Evolutionary conservation across 2,329 filamentous ascomycete species (phyloP).

Genomic region (Botrytis fabae): DNA sequence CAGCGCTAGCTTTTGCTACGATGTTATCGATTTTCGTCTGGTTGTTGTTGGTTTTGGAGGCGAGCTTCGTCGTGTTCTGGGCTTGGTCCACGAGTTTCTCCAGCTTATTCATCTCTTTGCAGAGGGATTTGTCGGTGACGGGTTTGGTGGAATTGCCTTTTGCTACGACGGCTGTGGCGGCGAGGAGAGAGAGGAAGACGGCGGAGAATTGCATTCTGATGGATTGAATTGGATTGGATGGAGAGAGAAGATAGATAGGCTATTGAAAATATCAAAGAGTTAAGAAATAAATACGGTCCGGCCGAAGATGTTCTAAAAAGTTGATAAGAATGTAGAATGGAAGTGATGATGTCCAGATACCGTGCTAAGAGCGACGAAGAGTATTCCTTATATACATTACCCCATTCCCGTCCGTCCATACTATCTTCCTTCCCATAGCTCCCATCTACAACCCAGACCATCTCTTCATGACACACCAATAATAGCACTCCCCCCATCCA

Average conservation of each 20-base stretch:
- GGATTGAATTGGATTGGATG: conserved; percentile 1
- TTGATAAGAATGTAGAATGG: background rate
- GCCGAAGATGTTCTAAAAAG: conserved; percentile 13
- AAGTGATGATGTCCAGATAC: conserved; percentile 23
- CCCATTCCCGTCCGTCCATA: background rate
- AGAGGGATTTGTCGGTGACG: conserved; percentile 39
- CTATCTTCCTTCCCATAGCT: background rate
- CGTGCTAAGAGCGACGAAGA: background rate
- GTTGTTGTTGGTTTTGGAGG: conserved; percentile 42
- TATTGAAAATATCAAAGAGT: background rate
- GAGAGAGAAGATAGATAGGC: background rate
- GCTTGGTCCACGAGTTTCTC: conserved; percentile 40
- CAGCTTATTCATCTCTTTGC: conserved; percentile 41
- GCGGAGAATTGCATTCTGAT: conserved; percentile 31
- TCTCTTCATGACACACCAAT: background rate
- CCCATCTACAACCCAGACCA: background rate
- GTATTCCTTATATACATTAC: conserved; percentile 18
- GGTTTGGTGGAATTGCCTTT: conserved; percentile 39
- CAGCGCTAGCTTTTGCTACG: conserved; percentile 43
- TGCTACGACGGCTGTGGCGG: conserved; percentile 35
- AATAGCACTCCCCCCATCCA: background rate
- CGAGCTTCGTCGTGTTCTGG: conserved; percentile 43
- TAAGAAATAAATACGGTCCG: conserved; percentile 6
- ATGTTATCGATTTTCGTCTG: conserved; percentile 43
- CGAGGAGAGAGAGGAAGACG: conserved; percentile 35